Evolutionary conservation across 2,329 filamentous ascomycete species (phyloP).

Genomic region (Diaporthe sp.): DNA sequence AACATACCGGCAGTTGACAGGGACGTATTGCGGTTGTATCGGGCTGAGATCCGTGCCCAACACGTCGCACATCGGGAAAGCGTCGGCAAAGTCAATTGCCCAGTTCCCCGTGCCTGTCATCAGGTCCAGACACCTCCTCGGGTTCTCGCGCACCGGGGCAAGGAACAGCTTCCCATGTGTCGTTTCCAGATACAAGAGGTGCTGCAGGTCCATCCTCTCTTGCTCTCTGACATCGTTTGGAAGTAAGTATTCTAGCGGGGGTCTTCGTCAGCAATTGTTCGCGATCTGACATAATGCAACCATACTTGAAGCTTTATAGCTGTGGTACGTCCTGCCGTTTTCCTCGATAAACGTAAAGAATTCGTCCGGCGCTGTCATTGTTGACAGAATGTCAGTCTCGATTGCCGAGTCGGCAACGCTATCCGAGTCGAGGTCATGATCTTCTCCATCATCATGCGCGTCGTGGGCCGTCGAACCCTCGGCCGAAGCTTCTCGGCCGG

Average conservation of each 20-base stretch:
- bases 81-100: constrained; percentile 47
- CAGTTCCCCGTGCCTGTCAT: constrained; percentile 49
- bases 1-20: constrained; percentile 43
- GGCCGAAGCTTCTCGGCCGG: constrained; percentile 11
- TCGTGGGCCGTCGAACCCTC: background rate
- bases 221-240: constrained; percentile 40
- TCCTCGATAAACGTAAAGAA: constrained; percentile 39
- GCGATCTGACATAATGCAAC: background rate
- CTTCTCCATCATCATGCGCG: background rate
- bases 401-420: constrained; percentile 41
- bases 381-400: constrained; percentile 33
- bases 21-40: constrained; percentile 47
- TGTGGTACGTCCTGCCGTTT: constrained; percentile 41
- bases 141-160: constrained; percentile 42
- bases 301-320: constrained; percentile 47
- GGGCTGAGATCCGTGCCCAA: constrained; percentile 47
- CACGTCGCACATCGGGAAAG: constrained; percentile 44
- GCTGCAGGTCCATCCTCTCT: constrained; percentile 43
- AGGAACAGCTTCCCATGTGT: constrained; percentile 41
- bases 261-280: background rate
- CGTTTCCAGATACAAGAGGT: constrained; percentile 45
- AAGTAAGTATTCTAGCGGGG: constrained; percentile 42
- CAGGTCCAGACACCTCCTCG: constrained; percentile 46
- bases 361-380: constrained; percentile 34
- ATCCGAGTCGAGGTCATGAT: constrained; percentile 6